Base-by-base conservation (phyloP, 164 flowering plant species). In the Vitis cinerea region DNA sequence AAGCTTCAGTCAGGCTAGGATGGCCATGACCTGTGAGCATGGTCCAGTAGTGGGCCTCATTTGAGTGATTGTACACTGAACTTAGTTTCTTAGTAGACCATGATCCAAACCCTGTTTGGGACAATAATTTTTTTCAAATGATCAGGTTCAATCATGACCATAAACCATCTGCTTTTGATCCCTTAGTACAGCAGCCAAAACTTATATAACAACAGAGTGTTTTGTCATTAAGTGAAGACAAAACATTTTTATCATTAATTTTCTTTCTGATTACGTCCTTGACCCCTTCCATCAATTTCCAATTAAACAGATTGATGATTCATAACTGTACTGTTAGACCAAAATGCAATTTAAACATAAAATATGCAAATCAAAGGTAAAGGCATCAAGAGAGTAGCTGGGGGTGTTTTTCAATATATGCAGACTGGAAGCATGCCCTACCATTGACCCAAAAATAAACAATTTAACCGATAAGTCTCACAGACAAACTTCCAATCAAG, bases 131-230 rank as follows among this genome's bases (percentile, higher is more conserved):
- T 3, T 23, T 52, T 52, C 67, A 59, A 27, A 50, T n/a, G 31
- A 58, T 13, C 15, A 17, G 49, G 72, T 27, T 59, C 69, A 65
- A 49, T 56, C 54, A 66, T 37, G 50, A 61, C 61, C 57, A 16
- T 48, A 37, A 48, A 23, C n/a, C 23, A 15, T n/a, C 37, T 11
- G 16, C 16, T 53, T 44, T 60, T 15, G 13, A 47, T 61, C 19
- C 67, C 57, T 52, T 6, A 51, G 10, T 44, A 30, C 48, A 31
- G 9, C 12, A n/a, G 55, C 58, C 67, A 68, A 68, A 54, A 55
- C 62, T 50, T 29, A n/a, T 9, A n/a, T 59, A 27, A 2, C 19
- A 11, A 55, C 56, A 17, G 53, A 44, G 44, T 61, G 72, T 17
- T 52, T 50, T 8, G 50, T 9, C 19, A 37, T 8, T 10, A 17